phyloP scores from a whole-genome alignment of 306 rosid species.

The Lablab purpureus region DNA sequence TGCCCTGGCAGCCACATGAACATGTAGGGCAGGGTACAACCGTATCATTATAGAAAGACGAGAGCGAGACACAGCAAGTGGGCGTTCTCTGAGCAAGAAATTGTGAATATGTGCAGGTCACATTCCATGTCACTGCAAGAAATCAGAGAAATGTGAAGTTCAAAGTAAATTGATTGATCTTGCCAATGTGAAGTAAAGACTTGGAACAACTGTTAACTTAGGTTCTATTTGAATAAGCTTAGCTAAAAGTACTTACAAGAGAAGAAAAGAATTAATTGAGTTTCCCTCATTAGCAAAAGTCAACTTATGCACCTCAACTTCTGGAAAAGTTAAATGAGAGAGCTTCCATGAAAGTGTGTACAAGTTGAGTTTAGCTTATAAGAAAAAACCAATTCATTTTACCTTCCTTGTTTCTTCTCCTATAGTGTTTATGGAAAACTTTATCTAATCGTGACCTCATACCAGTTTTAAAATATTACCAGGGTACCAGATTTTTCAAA shows the following conservation, averaged over 20 bases:
- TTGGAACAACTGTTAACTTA: not conserved
- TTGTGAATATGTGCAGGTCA: conserved; percentile 88
- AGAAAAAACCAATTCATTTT: not conserved
- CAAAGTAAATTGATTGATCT: conserved; percentile 14
- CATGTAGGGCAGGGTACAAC: conserved; percentile 80
- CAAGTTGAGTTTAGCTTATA: not conserved
- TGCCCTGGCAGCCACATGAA: conserved; percentile 79
- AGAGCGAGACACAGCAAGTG: conserved; percentile 87
- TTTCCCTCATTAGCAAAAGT: not conserved
- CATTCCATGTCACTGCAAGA: conserved; percentile 91
- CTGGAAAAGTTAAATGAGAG: not conserved
- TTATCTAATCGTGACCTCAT: not conserved
- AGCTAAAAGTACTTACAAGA: not conserved
- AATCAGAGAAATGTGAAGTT: conserved; percentile 31
- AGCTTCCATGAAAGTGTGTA: not conserved
- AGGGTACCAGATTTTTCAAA: not conserved
- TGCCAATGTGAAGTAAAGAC: not conserved
- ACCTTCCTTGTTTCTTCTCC: not conserved
- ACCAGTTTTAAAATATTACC: not conserved
- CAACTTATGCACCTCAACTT: not conserved
- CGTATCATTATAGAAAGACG: conserved; percentile 84
- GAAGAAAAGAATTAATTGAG: not conserved
- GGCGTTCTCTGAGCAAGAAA: conserved; percentile 82
- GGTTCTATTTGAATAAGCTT: not conserved
- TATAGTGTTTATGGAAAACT: not conserved